These are phyloP conservation scores for Cicer chorassanicum DNA, from an alignment of 306 rosid genomes.

Conservation along the genomic window DNA sequence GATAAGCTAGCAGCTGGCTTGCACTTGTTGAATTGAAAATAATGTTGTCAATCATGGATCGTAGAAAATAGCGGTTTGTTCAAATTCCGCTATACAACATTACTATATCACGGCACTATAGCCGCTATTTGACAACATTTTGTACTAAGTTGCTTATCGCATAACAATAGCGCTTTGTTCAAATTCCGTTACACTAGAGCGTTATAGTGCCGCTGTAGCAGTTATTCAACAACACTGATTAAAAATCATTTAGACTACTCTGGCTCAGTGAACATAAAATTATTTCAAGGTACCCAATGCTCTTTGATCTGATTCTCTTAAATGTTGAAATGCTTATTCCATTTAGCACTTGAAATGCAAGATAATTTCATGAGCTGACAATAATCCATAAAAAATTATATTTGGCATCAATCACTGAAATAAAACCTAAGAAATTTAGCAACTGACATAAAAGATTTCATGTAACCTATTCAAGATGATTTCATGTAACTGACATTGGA, in stretches of 20 bases:
- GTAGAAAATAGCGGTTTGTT: no score
- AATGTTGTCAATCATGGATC: no score
- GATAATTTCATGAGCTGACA: slow-evolving; percentile 12
- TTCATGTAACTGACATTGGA: background rate
- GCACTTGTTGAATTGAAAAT: slow-evolving; percentile 3
- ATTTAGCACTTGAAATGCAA: background rate
- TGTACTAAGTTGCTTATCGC: no score
- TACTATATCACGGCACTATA: no score
- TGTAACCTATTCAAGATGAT: background rate
- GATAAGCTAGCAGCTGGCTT: slow-evolving; percentile 15
- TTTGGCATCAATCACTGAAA: no score
- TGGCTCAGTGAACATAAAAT: slow-evolving; percentile 4
- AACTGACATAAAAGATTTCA: background rate
- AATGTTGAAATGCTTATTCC: slow-evolving; percentile 18
- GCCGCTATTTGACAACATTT: no score
- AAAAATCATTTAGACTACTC: slow-evolving; percentile 10
- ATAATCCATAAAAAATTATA: background rate
- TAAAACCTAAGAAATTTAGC: no score
- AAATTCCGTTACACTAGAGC: no score
- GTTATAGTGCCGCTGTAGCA: no score
- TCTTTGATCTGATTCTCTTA: slow-evolving; percentile 24
- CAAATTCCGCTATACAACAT: no score
- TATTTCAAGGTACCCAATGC: background rate
- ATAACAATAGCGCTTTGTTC: no score
- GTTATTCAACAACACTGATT: no score